Base-by-base conservation (phyloP, 2,329 filamentous ascomycete species). In the Fusarium irregulare region DNA sequence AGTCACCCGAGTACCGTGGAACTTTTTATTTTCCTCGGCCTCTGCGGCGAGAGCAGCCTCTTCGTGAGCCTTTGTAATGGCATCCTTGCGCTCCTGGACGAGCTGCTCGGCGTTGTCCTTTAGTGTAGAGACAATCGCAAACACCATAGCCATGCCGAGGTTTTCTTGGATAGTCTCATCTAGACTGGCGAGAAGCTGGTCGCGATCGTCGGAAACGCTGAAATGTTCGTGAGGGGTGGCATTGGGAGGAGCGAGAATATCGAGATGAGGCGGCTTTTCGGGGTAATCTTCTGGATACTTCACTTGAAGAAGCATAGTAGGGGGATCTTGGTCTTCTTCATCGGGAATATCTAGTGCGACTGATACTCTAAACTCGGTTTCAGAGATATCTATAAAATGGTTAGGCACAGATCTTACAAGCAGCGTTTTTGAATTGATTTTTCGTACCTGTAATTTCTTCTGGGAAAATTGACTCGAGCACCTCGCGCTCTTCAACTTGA, bases 391-490 rank as follows among this genome's bases (percentile, higher is more conserved):
- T 96, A 66, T 41, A 45, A 49, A 44, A n/a, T 46, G 41, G 60
- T 75, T 60, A 72, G 70, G 25, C 42, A 53, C 30, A 34, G 42
- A 48, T 34, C 56, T 16, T 51, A n/a, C 18, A 51, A 56, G 13
- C 37, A 23, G 47, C 21, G 14, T 44, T 30, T 65, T 37, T 46
- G 14, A 30, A 41, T 20, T 20, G 41, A 8, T 20, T n/a, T 25
- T 30, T 23, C 80, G 49, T 77, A 95, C 94, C 92, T 87, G 91
- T 95, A 74, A 99, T 97, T 83, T 99, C 96, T 65, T 99, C 95
- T 2, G 96, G 94, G 75, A 98, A 99, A 78, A 99, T 99, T 66
- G 95, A 98, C 78, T 97, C 93, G 78, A 99, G 93, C 75, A 99
- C 95, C 81, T 99, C 96, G 67, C 94, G 91, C 87, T 99, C 96